Conservation (phyloP, 2,329 filamentous ascomycete species). For the Venturia carpophila region DNA sequence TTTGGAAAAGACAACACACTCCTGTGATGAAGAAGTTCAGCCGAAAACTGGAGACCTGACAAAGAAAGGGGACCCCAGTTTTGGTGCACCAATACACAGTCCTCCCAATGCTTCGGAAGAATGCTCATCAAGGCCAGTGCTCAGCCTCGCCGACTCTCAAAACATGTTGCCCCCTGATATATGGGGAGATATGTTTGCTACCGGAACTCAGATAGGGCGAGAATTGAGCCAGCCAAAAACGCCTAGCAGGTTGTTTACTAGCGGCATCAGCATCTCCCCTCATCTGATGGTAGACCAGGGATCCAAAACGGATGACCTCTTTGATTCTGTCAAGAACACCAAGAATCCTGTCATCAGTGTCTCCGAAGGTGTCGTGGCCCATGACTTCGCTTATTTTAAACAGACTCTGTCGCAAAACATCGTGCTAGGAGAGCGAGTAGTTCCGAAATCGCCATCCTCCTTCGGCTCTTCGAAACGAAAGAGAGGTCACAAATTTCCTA, state of each 20-base stretch:
- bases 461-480: not conserved
- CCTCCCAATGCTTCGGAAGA: not conserved
- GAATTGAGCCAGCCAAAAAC: conserved; percentile 5
- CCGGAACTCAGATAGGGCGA: conserved; percentile 5
- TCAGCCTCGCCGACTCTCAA: not conserved
- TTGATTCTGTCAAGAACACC: not conserved
- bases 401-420: not conserved
- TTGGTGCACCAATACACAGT: not conserved
- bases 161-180: not conserved
- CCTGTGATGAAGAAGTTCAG: no score
- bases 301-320: not conserved
- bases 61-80: no score
- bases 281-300: not conserved
- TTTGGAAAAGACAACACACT: no score
- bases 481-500: not conserved
- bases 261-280: not conserved
- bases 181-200: not conserved
- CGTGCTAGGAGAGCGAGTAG: not conserved
- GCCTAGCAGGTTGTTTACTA: not conserved
- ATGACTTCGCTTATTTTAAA: conserved; percentile 15
- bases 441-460: conserved; percentile 2
- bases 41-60: no score
- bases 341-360: not conserved
- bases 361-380: conserved; percentile 1
- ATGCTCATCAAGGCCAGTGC: not conserved